Base-by-base conservation (phyloP, 345 rosid species). In the Hibiscus tridactylites region DNA sequence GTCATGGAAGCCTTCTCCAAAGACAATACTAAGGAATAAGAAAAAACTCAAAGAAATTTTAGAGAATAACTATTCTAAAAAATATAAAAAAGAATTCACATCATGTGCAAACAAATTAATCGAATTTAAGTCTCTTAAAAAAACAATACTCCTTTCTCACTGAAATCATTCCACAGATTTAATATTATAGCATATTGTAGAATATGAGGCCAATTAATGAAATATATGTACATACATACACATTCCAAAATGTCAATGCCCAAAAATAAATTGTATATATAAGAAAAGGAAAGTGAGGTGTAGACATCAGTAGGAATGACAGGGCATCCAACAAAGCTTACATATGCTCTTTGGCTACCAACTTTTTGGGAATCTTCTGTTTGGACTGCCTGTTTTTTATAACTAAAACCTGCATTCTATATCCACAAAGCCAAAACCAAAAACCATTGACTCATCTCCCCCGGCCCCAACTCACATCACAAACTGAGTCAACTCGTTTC, bases 341-440 rank as follows among this genome's bases (percentile, higher is more conserved):
- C 28, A 35, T 42, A 24, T 46, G 74, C 29, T 73, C 70, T 62
- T 47, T 61, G 61, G 68, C 73, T 73, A 77, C 84, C 86, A 70
- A 79, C 82, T 78, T 70, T 56, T 70, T 74, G 57, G 72, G 78
- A 79, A 76, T 75, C 83, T 79, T 79, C 73, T 77, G 75, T 44
- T 71, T 79, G 83, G 73, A 59, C 8, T n/a, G 9, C 61, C 12
- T 39, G 65, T 59, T 58, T 56, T 58, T 17, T 4, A 46, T 13
- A 4, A 61, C 9, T 39, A 37, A 58, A 33, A 58, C 54, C 46
- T 44, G 35, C 70, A 65, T 46, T 65, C 13, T 28, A 67, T 49
- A 67, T 67, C 1, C 15, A 29, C 58, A 26, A 66, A 66, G 71
- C 49, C 28, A 3, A 47, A 49, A 50, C 28, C 35, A 4, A 21